Evolutionary conservation across 805 yeast species (phyloP).

Genomic region (Yarrowia hollandica): DNA sequence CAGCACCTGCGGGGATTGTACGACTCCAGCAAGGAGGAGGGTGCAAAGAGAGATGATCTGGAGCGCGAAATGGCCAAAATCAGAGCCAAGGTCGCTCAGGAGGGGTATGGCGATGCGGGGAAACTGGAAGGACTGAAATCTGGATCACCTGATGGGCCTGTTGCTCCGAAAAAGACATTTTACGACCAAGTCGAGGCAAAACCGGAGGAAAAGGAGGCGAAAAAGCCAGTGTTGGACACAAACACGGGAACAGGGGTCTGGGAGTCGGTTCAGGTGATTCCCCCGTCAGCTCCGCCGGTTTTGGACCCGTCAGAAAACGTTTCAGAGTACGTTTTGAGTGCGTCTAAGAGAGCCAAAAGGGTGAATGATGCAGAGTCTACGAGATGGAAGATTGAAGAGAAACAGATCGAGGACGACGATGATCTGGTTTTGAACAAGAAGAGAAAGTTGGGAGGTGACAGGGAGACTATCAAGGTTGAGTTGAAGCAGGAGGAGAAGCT

Average conservation of each 20-base stretch:
- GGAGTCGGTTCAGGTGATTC: slow-evolving; percentile 4
- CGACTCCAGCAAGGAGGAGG: neutral
- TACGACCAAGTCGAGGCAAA: slow-evolving; percentile 2
- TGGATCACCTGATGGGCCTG: neutral
- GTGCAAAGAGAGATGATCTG: neutral
- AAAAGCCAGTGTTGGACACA: neutral
- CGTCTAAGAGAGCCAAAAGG: neutral
- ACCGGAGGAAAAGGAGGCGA: neutral
- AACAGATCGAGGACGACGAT: slow-evolving; percentile 32
- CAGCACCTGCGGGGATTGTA: slow-evolving; percentile 30
- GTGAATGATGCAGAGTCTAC: neutral
- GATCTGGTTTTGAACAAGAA: slow-evolving; percentile 20
- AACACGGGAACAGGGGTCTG: slow-evolving; percentile 13
- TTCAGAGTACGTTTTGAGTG: slow-evolving; percentile 8
- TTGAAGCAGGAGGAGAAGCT: neutral
- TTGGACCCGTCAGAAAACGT: neutral
- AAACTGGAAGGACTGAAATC: neutral
- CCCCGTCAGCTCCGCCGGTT: neutral
- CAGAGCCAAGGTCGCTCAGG: neutral
- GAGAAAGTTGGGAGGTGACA: neutral
- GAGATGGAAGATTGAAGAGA: slow-evolving; percentile 32
- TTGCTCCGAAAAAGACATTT: neutral
- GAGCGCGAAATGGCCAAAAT: slow-evolving; percentile 14
- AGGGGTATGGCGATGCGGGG: neutral
- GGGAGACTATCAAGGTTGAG: neutral